phyloP scores from a whole-genome alignment of 768 basidiomycete species.

The Daedalea quercina region DNA sequence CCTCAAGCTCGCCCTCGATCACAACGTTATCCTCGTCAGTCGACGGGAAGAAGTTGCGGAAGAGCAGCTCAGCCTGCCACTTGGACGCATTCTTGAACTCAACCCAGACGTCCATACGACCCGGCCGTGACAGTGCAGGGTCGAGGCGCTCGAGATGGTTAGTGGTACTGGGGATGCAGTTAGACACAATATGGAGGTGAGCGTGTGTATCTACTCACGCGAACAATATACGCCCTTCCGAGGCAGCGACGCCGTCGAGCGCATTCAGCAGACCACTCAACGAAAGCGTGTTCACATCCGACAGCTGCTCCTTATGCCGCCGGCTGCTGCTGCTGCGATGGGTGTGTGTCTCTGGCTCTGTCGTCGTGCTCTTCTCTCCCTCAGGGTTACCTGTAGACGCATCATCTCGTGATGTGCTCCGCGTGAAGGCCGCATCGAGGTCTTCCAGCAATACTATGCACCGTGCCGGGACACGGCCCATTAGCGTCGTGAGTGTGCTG shows the following conservation, averaged over 20 bases:
- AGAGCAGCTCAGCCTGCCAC: slow-evolving; percentile 80
- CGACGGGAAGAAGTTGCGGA: slow-evolving; percentile 88
- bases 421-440: slow-evolving; percentile 82
- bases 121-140: slow-evolving; percentile 86
- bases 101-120: slow-evolving; percentile 89
- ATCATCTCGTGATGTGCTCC: slow-evolving; percentile 63
- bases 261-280: slow-evolving; percentile 80
- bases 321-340: slow-evolving; percentile 34
- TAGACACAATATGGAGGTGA: slow-evolving; percentile 1
- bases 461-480: slow-evolving; percentile 80
- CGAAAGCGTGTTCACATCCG: slow-evolving; percentile 76
- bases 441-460: slow-evolving; percentile 89
- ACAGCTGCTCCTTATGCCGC: slow-evolving; percentile 49
- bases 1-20: slow-evolving; percentile 37
- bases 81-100: slow-evolving; percentile 85
- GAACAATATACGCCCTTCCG: slow-evolving; percentile 83
- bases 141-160: slow-evolving; percentile 91
- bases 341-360: slow-evolving; percentile 27
- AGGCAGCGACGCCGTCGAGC: slow-evolving; percentile 80
- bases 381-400: slow-evolving; percentile 40
- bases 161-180: slow-evolving; percentile 50
- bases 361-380: slow-evolving; percentile 22
- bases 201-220: slow-evolving; percentile 51
- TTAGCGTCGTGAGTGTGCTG: slow-evolving; percentile 75
- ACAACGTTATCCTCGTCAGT: slow-evolving; percentile 41